Base-by-base conservation (phyloP, 1,139 yeast genomes). In the Pichia sp. region DNA sequence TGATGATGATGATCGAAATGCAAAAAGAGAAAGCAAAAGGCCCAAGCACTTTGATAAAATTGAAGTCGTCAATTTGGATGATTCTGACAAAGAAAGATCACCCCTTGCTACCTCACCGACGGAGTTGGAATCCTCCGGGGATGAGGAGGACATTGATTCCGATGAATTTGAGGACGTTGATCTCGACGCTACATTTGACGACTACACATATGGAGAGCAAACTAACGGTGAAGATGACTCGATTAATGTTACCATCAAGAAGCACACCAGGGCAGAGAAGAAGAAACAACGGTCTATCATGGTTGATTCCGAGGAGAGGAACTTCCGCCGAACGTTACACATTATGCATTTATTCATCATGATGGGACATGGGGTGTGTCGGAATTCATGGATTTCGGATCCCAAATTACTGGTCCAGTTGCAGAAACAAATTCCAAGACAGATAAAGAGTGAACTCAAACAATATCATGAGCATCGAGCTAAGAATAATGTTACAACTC, bases 321-420 rank as follows among this genome's bases (percentile, higher is more conserved):
- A 53, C 1, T 58, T 53, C 28, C 62, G 96, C 21, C 59, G 63
- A 32, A 45, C 56, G 1, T 59, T 77, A n/a, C 96, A 88, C 55
- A 69, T 74, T 58, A 50, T 70, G 40, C 73, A 74, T 45, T 48
- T 88, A 3, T 62, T 73, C 13, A 54, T 72, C 30, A 70, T 84
- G 69, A 54, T 82, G 22, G 56, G 69, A 4, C 94, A 83, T 55
- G 93, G 86, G 0, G 64, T 67, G 1, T 48, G 74, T 2, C 64
- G 94, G 14, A 88, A 86, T 53, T 49, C 60, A n/a, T 86, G 95
- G 94, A 72, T 87, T 42, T 35, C 41, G 13, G 41, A 44, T 27
- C 38, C 39, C 7, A 20, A 26, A 6, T 52, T 84, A 3, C 62
- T 66, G 31, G 41, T 48, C 14, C 46, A 51, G 14, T 51, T 81